A percentile compares a stretch with the other conserved stretches of the same genome.
phyloP scores from a whole-genome alignment of 176 grass and related monocot genomes.

The Carex littledalei region DNA sequence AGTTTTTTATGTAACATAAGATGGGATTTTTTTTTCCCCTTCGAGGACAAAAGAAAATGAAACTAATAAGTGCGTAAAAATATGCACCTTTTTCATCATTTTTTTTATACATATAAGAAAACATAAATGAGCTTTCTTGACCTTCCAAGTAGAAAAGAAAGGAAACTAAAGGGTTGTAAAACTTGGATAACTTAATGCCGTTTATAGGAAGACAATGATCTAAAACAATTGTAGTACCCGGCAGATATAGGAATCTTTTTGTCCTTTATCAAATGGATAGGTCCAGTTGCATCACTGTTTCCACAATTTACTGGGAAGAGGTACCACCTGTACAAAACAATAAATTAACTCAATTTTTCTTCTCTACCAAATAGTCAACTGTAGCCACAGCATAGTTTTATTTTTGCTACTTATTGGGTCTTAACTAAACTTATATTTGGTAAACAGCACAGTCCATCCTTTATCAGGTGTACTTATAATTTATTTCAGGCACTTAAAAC shows the following conservation, averaged over 20 bases:
- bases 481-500: not conserved
- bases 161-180: too few species aligned
- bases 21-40: not conserved
- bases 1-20: not conserved
- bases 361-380: not conserved
- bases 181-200: too few species aligned
- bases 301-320: slow-evolving; percentile 44
- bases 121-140: not conserved
- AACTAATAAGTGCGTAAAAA: not conserved
- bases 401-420: not conserved
- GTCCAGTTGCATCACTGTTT: slow-evolving; percentile 33
- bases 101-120: not conserved
- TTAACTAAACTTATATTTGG: not conserved
- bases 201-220: not conserved
- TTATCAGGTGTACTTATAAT: not conserved
- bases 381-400: not conserved
- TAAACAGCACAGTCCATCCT: not conserved
- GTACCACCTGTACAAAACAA: slow-evolving; percentile 57
- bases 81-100: not conserved
- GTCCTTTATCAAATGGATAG: slow-evolving; percentile 73
- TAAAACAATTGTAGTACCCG: slow-evolving; percentile 35
- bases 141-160: too few species aligned
- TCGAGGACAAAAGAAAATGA: not conserved
- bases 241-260: slow-evolving; percentile 50
- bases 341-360: not conserved